Percentiles rank a stretch among this genome's conserved stretches.
phyloP scores from a whole-genome alignment of 257 asterid genomes.

The Salvia miltiorrhiza region DNA sequence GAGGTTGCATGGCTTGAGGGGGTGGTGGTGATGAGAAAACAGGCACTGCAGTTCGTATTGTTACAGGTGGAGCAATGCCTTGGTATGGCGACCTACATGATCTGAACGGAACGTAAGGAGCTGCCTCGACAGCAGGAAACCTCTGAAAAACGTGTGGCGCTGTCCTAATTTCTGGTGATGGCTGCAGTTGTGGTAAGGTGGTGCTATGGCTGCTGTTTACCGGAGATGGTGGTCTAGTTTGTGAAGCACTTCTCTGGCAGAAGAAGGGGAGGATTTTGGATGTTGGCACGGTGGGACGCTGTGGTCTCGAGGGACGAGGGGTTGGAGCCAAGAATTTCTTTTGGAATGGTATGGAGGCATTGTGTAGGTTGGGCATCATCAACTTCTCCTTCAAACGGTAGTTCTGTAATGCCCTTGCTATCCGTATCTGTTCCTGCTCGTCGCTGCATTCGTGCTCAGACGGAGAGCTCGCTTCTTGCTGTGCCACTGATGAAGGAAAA shows the following conservation, averaged over 20 bases:
- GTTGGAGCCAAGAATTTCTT: constrained; percentile 35
- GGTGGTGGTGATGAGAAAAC: constrained; percentile 79
- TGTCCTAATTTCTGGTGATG: constrained; percentile 30
- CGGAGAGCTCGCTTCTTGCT: constrained; percentile 46
- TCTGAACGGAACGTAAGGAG: constrained; percentile 45
- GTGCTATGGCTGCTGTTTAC: constrained; percentile 24
- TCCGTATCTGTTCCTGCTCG: constrained; percentile 73
- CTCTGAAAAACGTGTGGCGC: constrained; percentile 7
- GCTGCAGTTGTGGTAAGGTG: not conserved
- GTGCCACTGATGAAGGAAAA: constrained; percentile 45
- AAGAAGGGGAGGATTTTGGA: constrained; percentile 74
- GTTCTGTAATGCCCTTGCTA: constrained; percentile 61
- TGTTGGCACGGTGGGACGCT: constrained; percentile 35
- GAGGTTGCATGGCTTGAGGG: constrained; percentile 32
- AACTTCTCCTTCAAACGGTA: constrained; percentile 47
- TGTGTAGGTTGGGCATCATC: constrained; percentile 27
- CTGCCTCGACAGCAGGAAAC: constrained; percentile 34
- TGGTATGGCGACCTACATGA: constrained; percentile 41
- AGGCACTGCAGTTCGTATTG: constrained; percentile 56
- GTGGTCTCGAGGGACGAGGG: constrained; percentile 70
- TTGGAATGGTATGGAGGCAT: constrained; percentile 41
- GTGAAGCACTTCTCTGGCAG: constrained; percentile 31
- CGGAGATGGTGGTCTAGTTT: constrained; percentile 21
- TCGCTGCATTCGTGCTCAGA: constrained; percentile 54
- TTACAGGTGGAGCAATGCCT: constrained; percentile 67